phyloP scores from a whole-genome alignment of 768 basidiomycete species.

The Phaeotremella skinneri region DNA sequence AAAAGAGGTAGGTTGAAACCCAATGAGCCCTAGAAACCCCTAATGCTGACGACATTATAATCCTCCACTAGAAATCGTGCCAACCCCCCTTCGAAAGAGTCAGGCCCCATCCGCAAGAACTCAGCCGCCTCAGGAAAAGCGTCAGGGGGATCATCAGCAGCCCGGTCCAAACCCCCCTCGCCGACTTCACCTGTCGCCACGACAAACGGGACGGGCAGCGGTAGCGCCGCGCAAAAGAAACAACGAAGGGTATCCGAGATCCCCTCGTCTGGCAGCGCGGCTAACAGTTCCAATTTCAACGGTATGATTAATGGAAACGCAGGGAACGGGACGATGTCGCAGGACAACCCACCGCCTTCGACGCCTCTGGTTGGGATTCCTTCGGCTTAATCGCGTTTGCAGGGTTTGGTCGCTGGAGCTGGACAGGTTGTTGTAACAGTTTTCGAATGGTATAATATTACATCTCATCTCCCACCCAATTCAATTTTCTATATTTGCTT shows the following conservation, averaged over 20 bases:
- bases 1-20: constrained; percentile 65
- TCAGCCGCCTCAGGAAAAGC: neutral
- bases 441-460: too few relatives aligned
- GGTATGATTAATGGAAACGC: too few relatives aligned
- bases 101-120: neutral
- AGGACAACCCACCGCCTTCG: neutral
- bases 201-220: neutral
- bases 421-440: too few relatives aligned
- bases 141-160: neutral
- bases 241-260: neutral
- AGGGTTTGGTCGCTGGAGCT: too few relatives aligned
- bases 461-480: too few relatives aligned
- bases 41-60: neutral
- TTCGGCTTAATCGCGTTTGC: neutral
- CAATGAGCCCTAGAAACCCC: too few relatives aligned
- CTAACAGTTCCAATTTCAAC: neutral
- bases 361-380: neutral
- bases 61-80: constrained; percentile 3
- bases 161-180: constrained; percentile 5
- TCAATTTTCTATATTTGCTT: too few relatives aligned
- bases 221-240: neutral
- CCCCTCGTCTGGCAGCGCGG: neutral
- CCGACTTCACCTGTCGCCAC: neutral
- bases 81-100: constrained; percentile 2
- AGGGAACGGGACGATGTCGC: neutral